phyloP scores from a whole-genome alignment of 2,329 filamentous ascomycete species.

The Aspergillus pseudoterreus region DNA sequence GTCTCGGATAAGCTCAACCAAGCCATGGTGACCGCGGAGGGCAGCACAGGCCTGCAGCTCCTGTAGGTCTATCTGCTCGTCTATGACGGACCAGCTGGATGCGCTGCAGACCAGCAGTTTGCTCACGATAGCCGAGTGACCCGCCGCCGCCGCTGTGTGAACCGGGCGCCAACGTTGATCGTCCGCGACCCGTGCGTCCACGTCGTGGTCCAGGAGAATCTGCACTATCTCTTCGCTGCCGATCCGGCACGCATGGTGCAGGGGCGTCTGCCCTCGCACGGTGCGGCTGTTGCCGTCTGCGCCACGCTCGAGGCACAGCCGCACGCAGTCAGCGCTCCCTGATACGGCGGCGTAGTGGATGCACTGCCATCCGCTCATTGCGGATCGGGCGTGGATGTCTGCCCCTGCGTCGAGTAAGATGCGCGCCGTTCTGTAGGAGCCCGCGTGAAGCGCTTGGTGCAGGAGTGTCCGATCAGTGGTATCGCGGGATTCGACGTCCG shows the following conservation, averaged over 20 bases:
- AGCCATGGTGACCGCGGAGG: conserved; percentile 1
- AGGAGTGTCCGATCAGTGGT: not conserved
- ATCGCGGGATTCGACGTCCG: not conserved
- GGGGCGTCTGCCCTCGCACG: not conserved
- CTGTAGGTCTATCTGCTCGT: not conserved
- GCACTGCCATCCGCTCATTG: not conserved
- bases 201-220: not conserved
- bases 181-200: not conserved
- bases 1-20: conserved; percentile 3
- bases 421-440: not conserved
- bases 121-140: not conserved
- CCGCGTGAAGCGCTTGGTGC: not conserved
- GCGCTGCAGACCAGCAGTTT: not conserved
- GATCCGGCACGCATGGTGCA: conserved; percentile 1
- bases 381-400: not conserved
- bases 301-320: not conserved
- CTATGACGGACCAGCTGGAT: not conserved
- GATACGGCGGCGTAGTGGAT: not conserved
- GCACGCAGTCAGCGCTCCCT: not conserved
- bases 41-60: conserved; percentile 1
- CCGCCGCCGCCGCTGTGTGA: not conserved
- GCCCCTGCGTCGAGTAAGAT: not conserved
- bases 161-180: not conserved
- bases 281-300: not conserved
- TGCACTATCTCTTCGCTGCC: conserved; percentile 1